Evolutionary conservation across 257 asterid genomes (phyloP), one percentile per base, ranked within the genome.

Genomic region (Penstemon eatonii): DNA sequence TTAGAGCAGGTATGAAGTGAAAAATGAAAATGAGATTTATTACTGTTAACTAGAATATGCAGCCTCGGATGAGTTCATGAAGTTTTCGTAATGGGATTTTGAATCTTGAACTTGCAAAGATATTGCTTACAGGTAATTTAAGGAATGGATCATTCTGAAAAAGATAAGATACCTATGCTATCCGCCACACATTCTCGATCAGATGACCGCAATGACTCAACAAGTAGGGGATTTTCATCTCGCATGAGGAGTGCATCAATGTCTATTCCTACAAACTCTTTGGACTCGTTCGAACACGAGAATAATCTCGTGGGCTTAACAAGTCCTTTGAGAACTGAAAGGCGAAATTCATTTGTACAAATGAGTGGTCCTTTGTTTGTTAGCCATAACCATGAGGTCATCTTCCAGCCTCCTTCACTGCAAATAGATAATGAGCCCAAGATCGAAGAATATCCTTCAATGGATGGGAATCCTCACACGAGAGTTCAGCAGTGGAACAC

Each of bases 181-280:
- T 80, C 84, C 19, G 65, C 84, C 25, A 50, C 81, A 25, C 75
- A 75, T 67, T 50, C 81, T 8, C 86, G 79, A 55, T 80, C 78
- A 11, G 84, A 83, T 64, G 76, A 75, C 43, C 66, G 40, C 15
- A 72, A 60, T 38, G 84, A 60, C 53, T 78, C 82, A n/a, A 69
- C 78, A 57, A 67, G 56, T 69, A 70, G 81, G 51, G 74, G 73
- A 10, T 77, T 69, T 39, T 47, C 87, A 7, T 65, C 74, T 71
- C 78, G 86, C 71, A 76, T 83, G 3, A 81, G 95, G 71, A 88
- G 98, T 79, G 86, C 86, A 63, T 87, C 98, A 36, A 73, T 87
- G 75, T 76, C 95, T 46, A 73, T 72, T 63, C 91, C 91, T 7
- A 64, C 59, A 65, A 80, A 77, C 83, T 76, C 82, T 44, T 5